These are phyloP conservation scores for Penicillium ucsense DNA, from an alignment of 495 filamentous ascomycete genomes.

Conservation along the genomic window DNA sequence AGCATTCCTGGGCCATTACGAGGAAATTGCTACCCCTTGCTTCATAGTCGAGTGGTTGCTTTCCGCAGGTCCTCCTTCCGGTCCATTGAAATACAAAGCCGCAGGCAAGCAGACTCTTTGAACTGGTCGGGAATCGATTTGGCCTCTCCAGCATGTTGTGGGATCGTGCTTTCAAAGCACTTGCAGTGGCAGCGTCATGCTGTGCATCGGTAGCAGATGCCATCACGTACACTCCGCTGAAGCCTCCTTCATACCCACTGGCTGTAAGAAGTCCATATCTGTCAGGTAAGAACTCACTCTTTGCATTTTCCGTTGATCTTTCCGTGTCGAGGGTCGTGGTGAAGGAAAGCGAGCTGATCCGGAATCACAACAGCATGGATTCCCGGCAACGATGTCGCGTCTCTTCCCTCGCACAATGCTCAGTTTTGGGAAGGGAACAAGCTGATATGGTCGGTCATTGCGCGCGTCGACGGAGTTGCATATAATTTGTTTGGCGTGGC, in stretches of 20 bases:
- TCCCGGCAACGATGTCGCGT: conserved; percentile 23
- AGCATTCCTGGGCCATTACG: too few species aligned
- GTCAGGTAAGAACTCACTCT: conserved; percentile 16
- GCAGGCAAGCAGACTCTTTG: neutral
- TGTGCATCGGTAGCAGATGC: conserved; percentile 7
- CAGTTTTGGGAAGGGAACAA: conserved; percentile 38
- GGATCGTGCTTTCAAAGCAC: neutral
- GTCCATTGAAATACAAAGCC: too few species aligned
- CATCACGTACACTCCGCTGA: conserved; percentile 22
- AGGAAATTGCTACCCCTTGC: neutral
- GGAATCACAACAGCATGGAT: conserved; percentile 30
- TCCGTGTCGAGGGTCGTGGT: neutral
- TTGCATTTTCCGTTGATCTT: neutral
- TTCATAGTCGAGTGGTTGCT: neutral
- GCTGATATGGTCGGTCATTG: conserved; percentile 34
- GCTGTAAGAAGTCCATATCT: conserved; percentile 34
- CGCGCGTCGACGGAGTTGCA: conserved; percentile 29
- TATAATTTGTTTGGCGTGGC: conserved; percentile 38
- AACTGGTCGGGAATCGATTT: neutral
- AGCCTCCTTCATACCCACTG: conserved; percentile 32
- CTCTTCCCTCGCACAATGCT: conserved; percentile 22
- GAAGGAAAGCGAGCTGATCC: neutral
- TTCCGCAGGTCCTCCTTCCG: too few species aligned
- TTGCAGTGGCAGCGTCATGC: conserved; percentile 4
- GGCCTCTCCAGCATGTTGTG: conserved; percentile 7